Conservation (phyloP, 139 green algal species). For the Nannochloris sp. region DNA sequence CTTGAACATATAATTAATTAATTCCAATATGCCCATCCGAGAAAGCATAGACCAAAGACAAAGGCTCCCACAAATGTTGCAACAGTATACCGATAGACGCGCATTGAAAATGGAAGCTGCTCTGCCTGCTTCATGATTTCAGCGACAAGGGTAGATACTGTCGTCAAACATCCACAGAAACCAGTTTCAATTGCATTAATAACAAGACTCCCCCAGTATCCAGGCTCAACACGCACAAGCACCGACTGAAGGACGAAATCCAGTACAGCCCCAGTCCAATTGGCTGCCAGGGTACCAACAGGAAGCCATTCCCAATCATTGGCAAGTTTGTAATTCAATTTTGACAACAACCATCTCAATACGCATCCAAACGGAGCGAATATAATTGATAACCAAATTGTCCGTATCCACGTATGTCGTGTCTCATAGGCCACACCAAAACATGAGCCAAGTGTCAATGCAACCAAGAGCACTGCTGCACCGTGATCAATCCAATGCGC, state of each 20-base stretch:
- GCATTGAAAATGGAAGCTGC: constrained; percentile 25
- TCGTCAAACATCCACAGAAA: constrained; percentile 59
- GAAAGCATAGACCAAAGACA: constrained; percentile 22
- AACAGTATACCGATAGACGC: constrained; percentile 31
- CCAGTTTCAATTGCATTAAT: constrained; percentile 34
- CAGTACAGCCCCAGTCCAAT: constrained; percentile 47
- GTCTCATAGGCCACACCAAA: constrained; percentile 12
- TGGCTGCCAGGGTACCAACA: constrained; percentile 61
- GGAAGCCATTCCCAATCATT: constrained; percentile 51
- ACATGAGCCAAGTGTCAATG: constrained; percentile 1
- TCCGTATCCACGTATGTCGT: constrained; percentile 17
- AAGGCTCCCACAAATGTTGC: constrained; percentile 14
- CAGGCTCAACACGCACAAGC: not conserved
- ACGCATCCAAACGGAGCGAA: constrained; percentile 35
- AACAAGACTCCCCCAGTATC: constrained; percentile 25
- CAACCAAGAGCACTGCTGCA: constrained; percentile 13
- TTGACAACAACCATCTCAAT: constrained; percentile 51
- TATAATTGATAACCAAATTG: constrained; percentile 24
- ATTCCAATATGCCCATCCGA: constrained; percentile 30
- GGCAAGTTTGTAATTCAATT: constrained; percentile 40
- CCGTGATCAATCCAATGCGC: constrained; percentile 1
- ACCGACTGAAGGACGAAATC: constrained; percentile 36
- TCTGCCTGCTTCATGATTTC: constrained; percentile 49
- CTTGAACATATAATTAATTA: constrained; percentile 17
- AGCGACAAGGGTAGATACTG: constrained; percentile 69